Base-by-base conservation (phyloP, 1,284 basidiomycete genomes). In the Trametes polyzona region DNA sequence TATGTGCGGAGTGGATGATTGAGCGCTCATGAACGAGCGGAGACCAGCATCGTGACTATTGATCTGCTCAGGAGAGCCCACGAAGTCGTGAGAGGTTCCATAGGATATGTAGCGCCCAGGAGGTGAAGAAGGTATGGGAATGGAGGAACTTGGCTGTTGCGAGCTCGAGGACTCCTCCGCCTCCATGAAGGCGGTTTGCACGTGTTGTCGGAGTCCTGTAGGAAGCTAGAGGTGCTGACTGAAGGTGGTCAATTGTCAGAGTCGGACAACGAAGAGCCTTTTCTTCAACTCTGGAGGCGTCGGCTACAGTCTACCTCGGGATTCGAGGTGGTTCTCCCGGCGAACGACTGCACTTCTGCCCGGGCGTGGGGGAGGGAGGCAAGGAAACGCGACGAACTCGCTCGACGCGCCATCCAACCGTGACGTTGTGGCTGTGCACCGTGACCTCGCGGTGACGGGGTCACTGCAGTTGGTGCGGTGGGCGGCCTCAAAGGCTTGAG, bases 21-120 rank as follows among this genome's bases (percentile, higher is more conserved):
- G 27, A n/a, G 24, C 26, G 33, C 24, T 36, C 37, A 37, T 40
- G 44, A 41, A 37, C 10, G 55, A 42, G 33, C 37, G 41, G 37
- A 51, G 23, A 26, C 54, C 37, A 7, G 42, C 46, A 39, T 49
- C 55, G 5, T 29, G 49, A 6, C 19, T 3, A 17, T 23, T n/a
- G 16, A 61, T 32, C 36, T 58, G 59, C 14, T 63, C 62, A 3
- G 64, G 61, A 7, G 64, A 65, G 32, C 61, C 61, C 14, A 63
- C 55, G n/a, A 59, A 56, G 32, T 44, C 26, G 4, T 33, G 27
- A 24, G n/a, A 26, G 36, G 9, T 4, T 35, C 51, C 51, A 24
- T n/a, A n/a, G n/a, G 41, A 27, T 14, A 58, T 29, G 44, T 55
- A 55, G n/a, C 26, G 52, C 30, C 16, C 57, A 3, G 41, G 54